phyloP scores from a whole-genome alignment of 2,329 filamentous ascomycete genomes.

The Phyllosticta citrichinensis region DNA sequence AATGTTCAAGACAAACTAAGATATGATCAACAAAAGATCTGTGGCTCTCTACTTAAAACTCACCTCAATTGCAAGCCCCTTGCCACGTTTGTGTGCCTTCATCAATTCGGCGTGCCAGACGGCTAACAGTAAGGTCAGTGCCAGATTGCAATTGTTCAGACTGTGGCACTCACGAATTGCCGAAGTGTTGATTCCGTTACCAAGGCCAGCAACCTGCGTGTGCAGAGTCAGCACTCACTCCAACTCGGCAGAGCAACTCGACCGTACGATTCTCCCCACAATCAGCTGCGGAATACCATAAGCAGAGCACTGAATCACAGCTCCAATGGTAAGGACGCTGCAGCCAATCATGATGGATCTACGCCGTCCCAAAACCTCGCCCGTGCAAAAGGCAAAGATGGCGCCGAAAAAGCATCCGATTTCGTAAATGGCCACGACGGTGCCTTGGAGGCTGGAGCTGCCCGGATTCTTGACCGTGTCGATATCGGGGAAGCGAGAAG shows the following conservation, averaged over 20 bases:
- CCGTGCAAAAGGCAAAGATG: conserved; percentile 37
- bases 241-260: too few relatives aligned
- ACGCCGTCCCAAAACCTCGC: conserved; percentile 39
- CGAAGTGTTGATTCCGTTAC: conserved; percentile 33
- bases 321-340: conserved; percentile 39
- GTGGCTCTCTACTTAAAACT: conserved; percentile 32
- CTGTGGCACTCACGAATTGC: conserved; percentile 29
- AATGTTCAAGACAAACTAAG: conserved; percentile 27
- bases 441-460: conserved; percentile 39
- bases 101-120: conserved; percentile 44
- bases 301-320: conserved; percentile 37
- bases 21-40: conserved; percentile 36
- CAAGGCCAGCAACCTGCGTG: conserved; percentile 28
- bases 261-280: conserved; percentile 31
- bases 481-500: conserved; percentile 2
- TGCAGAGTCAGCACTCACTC: too few relatives aligned
- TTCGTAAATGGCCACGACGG: conserved; percentile 45
- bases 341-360: conserved; percentile 39
- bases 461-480: conserved; percentile 25
- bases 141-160: too few relatives aligned
- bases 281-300: conserved; percentile 40
- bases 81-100: conserved; percentile 32
- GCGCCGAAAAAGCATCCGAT: conserved; percentile 34
- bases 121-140: conserved; percentile 21
- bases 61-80: conserved; percentile 35